Percentiles rank a stretch among this genome's conserved stretches.
Conservation (phyloP, 176 grass and related monocot genomes). For the Saccharum officinarum region DNA sequence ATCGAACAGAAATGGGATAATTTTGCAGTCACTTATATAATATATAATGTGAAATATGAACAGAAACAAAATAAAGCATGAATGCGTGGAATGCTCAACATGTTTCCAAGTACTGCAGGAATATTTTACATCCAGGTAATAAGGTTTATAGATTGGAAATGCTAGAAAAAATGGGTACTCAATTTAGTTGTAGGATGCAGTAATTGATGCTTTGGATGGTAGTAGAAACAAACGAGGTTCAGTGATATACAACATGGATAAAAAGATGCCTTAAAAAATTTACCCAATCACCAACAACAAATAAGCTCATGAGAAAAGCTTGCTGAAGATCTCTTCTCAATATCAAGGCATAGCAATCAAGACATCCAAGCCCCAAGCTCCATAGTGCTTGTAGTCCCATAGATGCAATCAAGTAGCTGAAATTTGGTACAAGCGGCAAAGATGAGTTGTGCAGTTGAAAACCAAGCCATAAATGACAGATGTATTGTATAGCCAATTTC, state of each 20-base stretch:
- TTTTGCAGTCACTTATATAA: slow-evolving; percentile 5
- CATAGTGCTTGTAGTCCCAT: slow-evolving; percentile 93
- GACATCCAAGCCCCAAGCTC: slow-evolving; percentile 82
- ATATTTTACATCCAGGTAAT: not conserved
- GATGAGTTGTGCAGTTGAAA: slow-evolving; percentile 18
- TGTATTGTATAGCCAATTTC: not conserved
- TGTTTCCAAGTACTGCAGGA: not conserved
- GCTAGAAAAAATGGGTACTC: not conserved
- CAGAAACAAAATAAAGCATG: not conserved
- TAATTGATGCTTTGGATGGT: not conserved
- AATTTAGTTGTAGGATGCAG: not conserved
- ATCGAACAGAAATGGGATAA: not conserved
- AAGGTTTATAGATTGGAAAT: not conserved
- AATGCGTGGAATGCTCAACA: not conserved
- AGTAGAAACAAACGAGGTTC: not conserved
- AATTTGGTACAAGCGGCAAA: slow-evolving; percentile 22
- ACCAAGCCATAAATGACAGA: not conserved
- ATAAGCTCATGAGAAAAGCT: slow-evolving; percentile 79
- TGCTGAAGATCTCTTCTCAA: slow-evolving; percentile 67
- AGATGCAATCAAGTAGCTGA: slow-evolving; percentile 85
- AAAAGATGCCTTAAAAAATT: not conserved
- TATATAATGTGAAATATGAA: not conserved
- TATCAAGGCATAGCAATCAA: slow-evolving; percentile 77
- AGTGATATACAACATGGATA: not conserved
- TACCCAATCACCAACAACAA: slow-evolving; percentile 94